Base-by-base conservation (phyloP, 495 filamentous ascomycete genomes). In the Aspergillus indologenus region DNA sequence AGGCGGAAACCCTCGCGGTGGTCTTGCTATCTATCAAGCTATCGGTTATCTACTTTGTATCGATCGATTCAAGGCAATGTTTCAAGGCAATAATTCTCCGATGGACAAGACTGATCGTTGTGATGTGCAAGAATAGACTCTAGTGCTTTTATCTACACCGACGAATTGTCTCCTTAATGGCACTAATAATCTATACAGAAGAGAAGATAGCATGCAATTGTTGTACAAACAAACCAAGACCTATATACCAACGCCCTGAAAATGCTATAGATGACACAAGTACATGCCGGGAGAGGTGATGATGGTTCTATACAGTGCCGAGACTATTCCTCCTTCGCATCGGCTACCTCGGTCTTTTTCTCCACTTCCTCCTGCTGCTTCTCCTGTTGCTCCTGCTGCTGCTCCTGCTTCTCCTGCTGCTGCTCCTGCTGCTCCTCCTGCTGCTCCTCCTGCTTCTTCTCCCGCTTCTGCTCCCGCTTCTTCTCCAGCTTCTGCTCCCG, bases 161-260 rank as follows among this genome's bases (percentile, higher is more conserved):
- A 29, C 26, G n/a, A n/a, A 29, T 29, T 29, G 26, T 9, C 26
- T 29, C 26, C n/a, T n/a, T n/a, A n/a, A n/a, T n/a, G n/a, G n/a
- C n/a, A n/a, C n/a, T n/a, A n/a, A n/a, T 40, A 14, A 2, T 15
- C 34, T 40, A 40, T 40, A 40, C 34, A 40, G 7, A 14, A 14
- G 34, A 40, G 34, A 40, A 9, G 5, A 40, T 4, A 40, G 6
- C 12, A 40, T 40, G 34, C 34, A 4, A 40, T 12, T 48, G 23
- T 48, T 3, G 23, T 48, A 22, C 45, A 48, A 7, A 23, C 1
- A 22, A 48, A 24, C 2, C 6, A 40, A 40, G 12, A 23, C 20
- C 45, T 48, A 48, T 48, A 24, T 55, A 62, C 57, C 63, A 62
- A 65, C 60, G 60, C 63, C 63, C 49, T 20, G 8, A 23, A 40